phyloP scores from a whole-genome alignment of 805 yeast species.

The Debaryomyces prosopidis region DNA sequence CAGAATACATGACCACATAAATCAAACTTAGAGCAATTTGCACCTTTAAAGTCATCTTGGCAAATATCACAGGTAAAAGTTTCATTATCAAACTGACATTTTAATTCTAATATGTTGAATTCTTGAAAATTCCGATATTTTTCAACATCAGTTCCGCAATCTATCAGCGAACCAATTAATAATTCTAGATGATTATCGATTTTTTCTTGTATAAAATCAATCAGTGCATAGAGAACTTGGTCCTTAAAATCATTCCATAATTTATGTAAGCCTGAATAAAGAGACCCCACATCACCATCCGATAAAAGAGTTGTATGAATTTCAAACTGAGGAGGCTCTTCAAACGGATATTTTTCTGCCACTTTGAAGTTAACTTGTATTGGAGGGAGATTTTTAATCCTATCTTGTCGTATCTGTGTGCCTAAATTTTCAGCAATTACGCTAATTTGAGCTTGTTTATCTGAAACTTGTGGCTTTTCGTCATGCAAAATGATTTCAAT shows the following conservation, averaged over 20 bases:
- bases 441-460: background rate
- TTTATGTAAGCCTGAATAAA: constrained; percentile 17
- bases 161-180: constrained; percentile 5
- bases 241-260: constrained; percentile 39
- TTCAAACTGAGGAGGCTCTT: constrained; percentile 21
- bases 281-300: constrained; percentile 6
- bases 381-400: constrained; percentile 31
- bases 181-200: constrained; percentile 16
- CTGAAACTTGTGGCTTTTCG: background rate
- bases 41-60: constrained; percentile 49
- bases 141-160: constrained; percentile 8
- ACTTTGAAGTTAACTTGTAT: constrained; percentile 26
- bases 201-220: constrained; percentile 38
- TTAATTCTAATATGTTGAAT: constrained; percentile 18
- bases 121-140: constrained; percentile 15
- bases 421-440: background rate
- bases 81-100: constrained; percentile 26
- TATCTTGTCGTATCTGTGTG: background rate
- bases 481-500: constrained; percentile 10
- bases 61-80: constrained; percentile 60
- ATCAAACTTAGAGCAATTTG: constrained; percentile 31
- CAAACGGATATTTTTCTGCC: constrained; percentile 36
- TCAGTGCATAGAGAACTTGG: constrained; percentile 41
- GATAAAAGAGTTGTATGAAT: constrained; percentile 34
- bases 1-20: constrained; percentile 55